phyloP scores from a whole-genome alignment of 805 yeast species.

The Candida sphagnicola region DNA sequence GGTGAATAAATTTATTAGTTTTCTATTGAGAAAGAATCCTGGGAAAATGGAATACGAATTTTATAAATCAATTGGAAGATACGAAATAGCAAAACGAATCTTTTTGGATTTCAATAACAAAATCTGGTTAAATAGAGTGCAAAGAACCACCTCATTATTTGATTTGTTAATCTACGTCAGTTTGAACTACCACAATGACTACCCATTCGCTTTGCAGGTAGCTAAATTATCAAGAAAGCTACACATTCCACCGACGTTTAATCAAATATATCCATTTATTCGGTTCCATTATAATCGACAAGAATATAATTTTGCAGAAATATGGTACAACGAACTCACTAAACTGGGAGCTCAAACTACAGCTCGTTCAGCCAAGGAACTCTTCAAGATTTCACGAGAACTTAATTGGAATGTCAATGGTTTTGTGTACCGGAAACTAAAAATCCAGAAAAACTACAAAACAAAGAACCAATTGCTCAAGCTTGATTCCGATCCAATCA shows the following conservation, averaged over 20 bases:
- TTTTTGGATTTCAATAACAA: constrained; percentile 18
- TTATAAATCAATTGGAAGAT: constrained; percentile 8
- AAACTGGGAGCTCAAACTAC: constrained; percentile 28
- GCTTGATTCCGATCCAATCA: constrained; percentile 15
- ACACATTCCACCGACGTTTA: constrained; percentile 33
- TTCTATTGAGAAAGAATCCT: constrained; percentile 21
- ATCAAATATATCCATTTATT: constrained; percentile 37
- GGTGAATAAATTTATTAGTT: constrained; percentile 15
- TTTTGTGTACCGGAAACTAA: constrained; percentile 22
- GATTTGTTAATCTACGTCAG: constrained; percentile 30
- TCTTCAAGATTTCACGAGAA: constrained; percentile 31
- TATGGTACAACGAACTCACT: constrained; percentile 35
- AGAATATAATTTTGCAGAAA: constrained; percentile 27
- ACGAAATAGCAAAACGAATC: constrained; percentile 24
- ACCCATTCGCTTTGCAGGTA: constrained; percentile 27
- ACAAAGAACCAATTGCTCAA: constrained; percentile 14
- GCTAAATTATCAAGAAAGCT: constrained; percentile 21
- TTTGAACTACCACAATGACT: constrained; percentile 29
- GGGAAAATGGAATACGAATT: constrained; percentile 1
- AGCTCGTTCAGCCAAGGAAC: constrained; percentile 21
- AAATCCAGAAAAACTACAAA: constrained; percentile 19
- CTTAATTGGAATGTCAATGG: constrained; percentile 34
- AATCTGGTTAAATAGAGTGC: constrained; percentile 9
- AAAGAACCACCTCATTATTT: constrained; percentile 19
- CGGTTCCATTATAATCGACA: constrained; percentile 28